Percentiles rank a stretch among this genome's conserved stretches.
Conservation (phyloP, 805 yeast genomes). For the Myxozyma kluyveri region DNA sequence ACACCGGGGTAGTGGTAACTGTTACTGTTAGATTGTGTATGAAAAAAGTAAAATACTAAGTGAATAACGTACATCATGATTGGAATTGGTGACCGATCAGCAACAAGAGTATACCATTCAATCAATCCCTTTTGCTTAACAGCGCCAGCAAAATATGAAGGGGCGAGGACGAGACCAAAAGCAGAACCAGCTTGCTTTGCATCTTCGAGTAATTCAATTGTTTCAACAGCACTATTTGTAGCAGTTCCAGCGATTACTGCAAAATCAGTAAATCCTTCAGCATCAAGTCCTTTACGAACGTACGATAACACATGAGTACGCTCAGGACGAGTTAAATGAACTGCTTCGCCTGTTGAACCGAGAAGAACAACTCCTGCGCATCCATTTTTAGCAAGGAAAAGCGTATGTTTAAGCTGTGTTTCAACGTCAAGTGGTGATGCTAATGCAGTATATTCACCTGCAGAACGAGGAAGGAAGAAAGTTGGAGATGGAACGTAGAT, state of each 20-base stretch:
- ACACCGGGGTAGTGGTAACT: constrained; percentile 51
- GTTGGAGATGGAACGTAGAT: constrained; percentile 56
- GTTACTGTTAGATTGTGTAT: background rate
- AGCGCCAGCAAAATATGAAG: constrained; percentile 49
- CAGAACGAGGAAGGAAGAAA: constrained; percentile 47
- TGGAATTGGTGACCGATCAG: constrained; percentile 46
- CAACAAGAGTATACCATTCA: constrained; percentile 47
- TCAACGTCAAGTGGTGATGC: constrained; percentile 42
- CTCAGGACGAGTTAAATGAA: constrained; percentile 49
- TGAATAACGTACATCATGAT: constrained; percentile 37
- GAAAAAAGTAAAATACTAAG: background rate
- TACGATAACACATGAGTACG: constrained; percentile 36
- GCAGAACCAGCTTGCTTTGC: constrained; percentile 36
- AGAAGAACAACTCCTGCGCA: constrained; percentile 49
- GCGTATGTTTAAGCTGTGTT: constrained; percentile 48
- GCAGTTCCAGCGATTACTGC: constrained; percentile 52
- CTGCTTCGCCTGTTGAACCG: constrained; percentile 59
- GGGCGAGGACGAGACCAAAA: constrained; percentile 42
- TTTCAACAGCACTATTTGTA: constrained; percentile 47
- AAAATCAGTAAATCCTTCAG: constrained; percentile 42
- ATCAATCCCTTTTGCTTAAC: constrained; percentile 48
- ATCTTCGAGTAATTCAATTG: constrained; percentile 39
- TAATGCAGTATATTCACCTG: constrained; percentile 17
- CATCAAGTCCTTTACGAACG: constrained; percentile 39
- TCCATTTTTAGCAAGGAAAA: constrained; percentile 45